Evolutionary conservation across 306 rosid genomes (phyloP), one percentile per base, ranked within the genome.

Genomic region (Acacia acuminata): DNA sequence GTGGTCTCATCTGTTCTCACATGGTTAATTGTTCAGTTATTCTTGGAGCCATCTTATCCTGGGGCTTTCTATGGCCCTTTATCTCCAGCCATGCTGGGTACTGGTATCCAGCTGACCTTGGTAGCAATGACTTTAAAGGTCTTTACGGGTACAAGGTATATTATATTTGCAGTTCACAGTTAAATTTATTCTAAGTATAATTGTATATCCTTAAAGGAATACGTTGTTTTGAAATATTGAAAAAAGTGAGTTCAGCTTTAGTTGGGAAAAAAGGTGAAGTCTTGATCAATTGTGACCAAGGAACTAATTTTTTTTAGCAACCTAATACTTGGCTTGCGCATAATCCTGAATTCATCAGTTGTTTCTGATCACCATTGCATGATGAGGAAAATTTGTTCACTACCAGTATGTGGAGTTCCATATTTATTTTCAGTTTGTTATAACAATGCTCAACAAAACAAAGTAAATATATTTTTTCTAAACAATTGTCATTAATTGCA

Each of bases 1-100:
- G 99, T 71, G 99, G 99, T 75, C 97, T 96, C 77, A 94, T 96
- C 77, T 93, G 96, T 84, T 92, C 99, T 77, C 99, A 96, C 86
- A 86, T 96, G 66, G 98, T 96, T 79, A 96, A 89, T 83, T 96
- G 98, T 86, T 96, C 98, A 4, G 91, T 81, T 82, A 30, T 56
- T 79, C 69, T 96, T 76, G 99, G 99, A 84, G 99, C 98, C 81
- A 92, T 94, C 82, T 71, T 96, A 83, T 96, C 99, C 38, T 94
- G 98, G 99, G 98, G 99, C 53, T 84, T 93, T 79, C 91, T 96
- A 15, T 94, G 98, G 98, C 98, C 66, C 76, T 86, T 88, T 42
- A 71, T 96, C 80, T 91, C 97, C 77, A 79, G 79, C 55, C 88
- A 94, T 83, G 93, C 94, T 72, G 98, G 98, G 79, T 91, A 92